Conservation (phyloP, 2,329 filamentous ascomycete genomes). For the Colletotrichum neosansevieriae region DNA sequence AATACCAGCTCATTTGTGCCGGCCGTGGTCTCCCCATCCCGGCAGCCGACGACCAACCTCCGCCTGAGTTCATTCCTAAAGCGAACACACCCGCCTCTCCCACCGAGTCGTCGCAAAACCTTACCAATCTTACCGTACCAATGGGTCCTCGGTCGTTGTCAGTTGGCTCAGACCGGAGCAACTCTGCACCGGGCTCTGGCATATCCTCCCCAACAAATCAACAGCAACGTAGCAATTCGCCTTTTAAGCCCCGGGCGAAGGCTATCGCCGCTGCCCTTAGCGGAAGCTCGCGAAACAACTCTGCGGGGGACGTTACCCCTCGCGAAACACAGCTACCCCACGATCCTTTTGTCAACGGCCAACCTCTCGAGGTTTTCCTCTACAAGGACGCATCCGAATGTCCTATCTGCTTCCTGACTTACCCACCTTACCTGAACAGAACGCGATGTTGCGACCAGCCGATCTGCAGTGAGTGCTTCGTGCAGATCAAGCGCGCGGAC, state of each 20-base stretch:
- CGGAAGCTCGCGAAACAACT: slow-evolving; percentile 78
- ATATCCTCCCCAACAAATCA: slow-evolving; percentile 64
- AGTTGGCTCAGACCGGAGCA: slow-evolving; percentile 77
- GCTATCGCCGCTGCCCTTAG: slow-evolving; percentile 86
- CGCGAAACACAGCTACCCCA: slow-evolving; percentile 83
- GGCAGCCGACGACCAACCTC: slow-evolving; percentile 83
- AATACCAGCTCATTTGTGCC: slow-evolving; percentile 93
- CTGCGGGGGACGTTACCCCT: slow-evolving; percentile 77
- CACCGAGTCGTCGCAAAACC: slow-evolving; percentile 67
- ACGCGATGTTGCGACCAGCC: slow-evolving; percentile 96
- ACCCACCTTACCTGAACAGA: slow-evolving; percentile 92
- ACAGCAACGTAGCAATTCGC: slow-evolving; percentile 63
- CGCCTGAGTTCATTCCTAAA: slow-evolving; percentile 70
- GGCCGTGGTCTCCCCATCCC: slow-evolving; percentile 88
- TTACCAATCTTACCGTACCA: slow-evolving; percentile 82
- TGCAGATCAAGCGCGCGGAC: slow-evolving; percentile 96
- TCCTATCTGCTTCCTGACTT: slow-evolving; percentile 96
- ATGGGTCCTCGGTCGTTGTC: slow-evolving; percentile 83
- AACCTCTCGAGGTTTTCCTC: slow-evolving; percentile 89
- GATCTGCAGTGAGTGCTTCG: slow-evolving; percentile 98
- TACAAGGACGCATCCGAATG: slow-evolving; percentile 94
- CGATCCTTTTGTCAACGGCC: slow-evolving; percentile 93
- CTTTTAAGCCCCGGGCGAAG: slow-evolving; percentile 87
- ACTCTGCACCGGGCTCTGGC: slow-evolving; percentile 68
- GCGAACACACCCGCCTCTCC: slow-evolving; percentile 60